Conservation (phyloP, 768 basidiomycete genomes). For the Mycena sanguinolenta region DNA sequence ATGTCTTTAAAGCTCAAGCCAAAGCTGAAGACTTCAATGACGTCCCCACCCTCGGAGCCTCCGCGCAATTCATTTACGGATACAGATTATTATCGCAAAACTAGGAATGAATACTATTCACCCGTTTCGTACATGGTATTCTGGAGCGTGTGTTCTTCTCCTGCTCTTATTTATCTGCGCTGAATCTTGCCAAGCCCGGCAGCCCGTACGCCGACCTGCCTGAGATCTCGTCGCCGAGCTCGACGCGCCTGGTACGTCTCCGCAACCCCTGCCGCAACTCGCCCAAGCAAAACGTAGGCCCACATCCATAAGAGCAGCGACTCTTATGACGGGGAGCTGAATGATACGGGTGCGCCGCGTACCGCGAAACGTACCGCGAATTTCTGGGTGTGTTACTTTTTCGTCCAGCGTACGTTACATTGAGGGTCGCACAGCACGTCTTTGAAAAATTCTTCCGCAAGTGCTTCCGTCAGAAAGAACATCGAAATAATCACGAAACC, state of each 20-base stretch:
- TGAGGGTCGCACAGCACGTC: constrained; percentile 4
- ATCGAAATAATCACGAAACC: background rate
- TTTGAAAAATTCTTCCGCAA: constrained; percentile 21
- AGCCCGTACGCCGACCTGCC: constrained; percentile 11
- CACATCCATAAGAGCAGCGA: constrained; percentile 11
- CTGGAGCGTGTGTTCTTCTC: constrained; percentile 1
- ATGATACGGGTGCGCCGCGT: background rate
- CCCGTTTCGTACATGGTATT: constrained; percentile 22
- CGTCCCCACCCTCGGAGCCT: background rate
- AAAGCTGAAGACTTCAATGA: background rate
- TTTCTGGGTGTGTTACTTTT: constrained; percentile 9
- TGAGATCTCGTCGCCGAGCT: background rate
- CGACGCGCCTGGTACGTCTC: constrained; percentile 13
- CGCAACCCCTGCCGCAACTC: background rate
- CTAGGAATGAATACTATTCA: constrained; percentile 26
- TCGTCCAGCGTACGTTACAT: background rate
- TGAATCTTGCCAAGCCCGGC: background rate
- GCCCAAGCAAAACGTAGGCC: background rate
- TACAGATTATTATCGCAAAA: constrained; percentile 31
- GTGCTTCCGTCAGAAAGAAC: constrained; percentile 15
- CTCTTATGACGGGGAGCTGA: background rate
- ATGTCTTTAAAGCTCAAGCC: constrained; percentile 19
- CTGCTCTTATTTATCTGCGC: background rate
- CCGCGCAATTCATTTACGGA: constrained; percentile 30
- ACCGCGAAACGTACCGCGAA: background rate